These are phyloP conservation scores for Sporothrix phasma DNA, from an alignment of 2,329 filamentous ascomycete species.

Conservation along the genomic window DNA sequence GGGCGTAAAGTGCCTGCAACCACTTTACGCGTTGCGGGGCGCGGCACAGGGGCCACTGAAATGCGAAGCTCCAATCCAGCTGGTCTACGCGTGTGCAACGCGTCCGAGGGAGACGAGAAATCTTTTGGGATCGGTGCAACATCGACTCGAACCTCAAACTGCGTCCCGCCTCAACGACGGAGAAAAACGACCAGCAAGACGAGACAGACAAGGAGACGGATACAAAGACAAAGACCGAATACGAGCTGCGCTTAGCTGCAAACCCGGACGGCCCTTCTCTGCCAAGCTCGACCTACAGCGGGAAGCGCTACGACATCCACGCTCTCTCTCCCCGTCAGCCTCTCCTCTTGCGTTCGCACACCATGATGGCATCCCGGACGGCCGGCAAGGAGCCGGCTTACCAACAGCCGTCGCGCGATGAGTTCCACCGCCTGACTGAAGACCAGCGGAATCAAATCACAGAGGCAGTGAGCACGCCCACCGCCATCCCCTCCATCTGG, in stretches of 20 bases:
- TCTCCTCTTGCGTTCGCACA: not conserved
- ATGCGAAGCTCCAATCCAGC: not conserved
- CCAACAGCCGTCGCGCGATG: slow-evolving; percentile 27
- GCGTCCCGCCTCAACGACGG: not conserved
- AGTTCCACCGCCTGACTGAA: slow-evolving; percentile 51
- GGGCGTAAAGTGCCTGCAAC: slow-evolving; percentile 14
- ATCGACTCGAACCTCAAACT: not conserved
- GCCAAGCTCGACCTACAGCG: not conserved
- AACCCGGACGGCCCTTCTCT: not conserved
- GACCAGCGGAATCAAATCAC: slow-evolving; percentile 90
- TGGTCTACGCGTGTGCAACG: slow-evolving; percentile 1
- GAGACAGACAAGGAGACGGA: not conserved
- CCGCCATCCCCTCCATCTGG: not conserved
- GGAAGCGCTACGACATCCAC: not conserved
- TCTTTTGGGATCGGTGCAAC: not conserved
- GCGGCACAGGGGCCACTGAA: not conserved
- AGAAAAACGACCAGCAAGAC: not conserved
- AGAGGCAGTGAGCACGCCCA: slow-evolving; percentile 76
- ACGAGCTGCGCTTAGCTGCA: not conserved
- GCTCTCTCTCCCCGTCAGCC: not conserved
- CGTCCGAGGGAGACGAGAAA: not conserved
- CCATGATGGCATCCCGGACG: slow-evolving; percentile 21
- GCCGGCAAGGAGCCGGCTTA: slow-evolving; percentile 20
- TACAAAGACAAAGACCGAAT: too few species aligned
- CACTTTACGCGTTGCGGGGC: slow-evolving; percentile 18